Conservation (phyloP, 164 flowering plant species). For the Vitis labrusca region DNA sequence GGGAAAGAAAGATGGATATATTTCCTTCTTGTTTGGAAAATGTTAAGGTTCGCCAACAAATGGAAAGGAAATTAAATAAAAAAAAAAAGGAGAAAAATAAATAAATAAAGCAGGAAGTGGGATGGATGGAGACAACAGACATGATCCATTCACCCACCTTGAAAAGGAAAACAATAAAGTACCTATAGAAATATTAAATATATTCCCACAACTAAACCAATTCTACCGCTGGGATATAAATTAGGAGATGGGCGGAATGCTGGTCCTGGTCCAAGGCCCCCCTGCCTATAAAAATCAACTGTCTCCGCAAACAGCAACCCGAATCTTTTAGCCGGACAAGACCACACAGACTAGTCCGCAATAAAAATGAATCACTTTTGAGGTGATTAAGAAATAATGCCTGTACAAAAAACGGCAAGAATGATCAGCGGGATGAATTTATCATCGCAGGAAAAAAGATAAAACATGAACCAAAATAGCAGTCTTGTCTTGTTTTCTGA, state of each 20-base stretch:
- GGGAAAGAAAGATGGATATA: too few relatives aligned
- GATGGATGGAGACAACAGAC: background rate
- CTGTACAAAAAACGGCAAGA: slow-evolving; percentile 28
- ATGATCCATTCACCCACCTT: slow-evolving; percentile 10
- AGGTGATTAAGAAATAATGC: slow-evolving; percentile 29
- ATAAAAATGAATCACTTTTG: slow-evolving; percentile 23
- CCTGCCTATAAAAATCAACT: slow-evolving; percentile 15
- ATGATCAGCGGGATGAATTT: slow-evolving; percentile 13
- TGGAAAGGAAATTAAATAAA: too few relatives aligned
- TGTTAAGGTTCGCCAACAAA: too few relatives aligned
- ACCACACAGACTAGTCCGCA: slow-evolving; percentile 2
- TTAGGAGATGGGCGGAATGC: background rate
- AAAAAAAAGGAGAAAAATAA: too few relatives aligned
- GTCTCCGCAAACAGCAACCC: slow-evolving; percentile 18
- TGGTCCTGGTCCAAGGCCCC: slow-evolving; percentile 1
- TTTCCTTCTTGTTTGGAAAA: background rate
- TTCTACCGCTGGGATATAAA: slow-evolving; percentile 6
- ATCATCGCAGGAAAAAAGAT: slow-evolving; percentile 1
- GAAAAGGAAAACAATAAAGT: slow-evolving; percentile 20
- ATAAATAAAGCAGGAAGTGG: background rate
- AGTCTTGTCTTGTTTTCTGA: slow-evolving; percentile 4
- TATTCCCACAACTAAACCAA: slow-evolving; percentile 9
- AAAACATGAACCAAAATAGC: slow-evolving; percentile 8
- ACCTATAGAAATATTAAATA: background rate
- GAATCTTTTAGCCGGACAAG: slow-evolving; percentile 14